Evolutionary conservation across 495 filamentous ascomycete species (phyloP), one percentile per base, ranked within the genome.

Genomic region (Xylaria scruposa): DNA sequence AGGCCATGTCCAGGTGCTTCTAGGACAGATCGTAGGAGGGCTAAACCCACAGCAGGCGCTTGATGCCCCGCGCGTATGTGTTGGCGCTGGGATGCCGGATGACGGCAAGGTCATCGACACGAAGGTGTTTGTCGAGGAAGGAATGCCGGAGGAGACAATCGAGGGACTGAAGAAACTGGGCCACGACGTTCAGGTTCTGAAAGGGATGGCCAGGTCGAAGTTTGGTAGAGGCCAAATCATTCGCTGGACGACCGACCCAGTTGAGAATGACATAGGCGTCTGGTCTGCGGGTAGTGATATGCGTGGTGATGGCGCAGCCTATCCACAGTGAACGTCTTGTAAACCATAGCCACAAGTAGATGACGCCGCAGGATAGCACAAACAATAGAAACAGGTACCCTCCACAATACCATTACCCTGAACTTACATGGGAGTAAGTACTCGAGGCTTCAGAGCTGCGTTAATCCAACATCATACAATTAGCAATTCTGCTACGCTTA

Each of bases 191-290:
- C 76, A 89, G 81, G 85, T 95, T 15, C 82, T 94, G 60, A 86
- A 51, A 21, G 95, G 90, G 3, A 90, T 87, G 85, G 79, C 84
- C 64, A 86, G 96, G 78, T 84, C 86, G 3, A 81, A 91, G 81
- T 99, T 99, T 86, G 96, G 96, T 2, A 84, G 95, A 2, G 96
- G 96, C 0, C 96, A 99, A 86, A 85, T 98, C 56, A 95, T 98
- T 70, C 84, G 93, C 67, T 88, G 81, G 76, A 80, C 78, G 38
- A 76, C 85, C 69, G 92, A 97, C 83, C 84, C 87, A 31, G 88
- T 94, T 67, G 90, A 94, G 31, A 71, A 49, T 46, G 90, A 89
- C 42, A 79, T 83, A 59, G 81, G 87, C 58, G 88, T 98, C 13
- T 97, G 90, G 84, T 93, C 90, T 74, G 95, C 89, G 2, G 96